Percentiles rank a stretch among this genome's conserved stretches.
These are phyloP conservation scores for Agastache rugosa DNA, from an alignment of 257 asterid genomes.

Conservation along the genomic window DNA sequence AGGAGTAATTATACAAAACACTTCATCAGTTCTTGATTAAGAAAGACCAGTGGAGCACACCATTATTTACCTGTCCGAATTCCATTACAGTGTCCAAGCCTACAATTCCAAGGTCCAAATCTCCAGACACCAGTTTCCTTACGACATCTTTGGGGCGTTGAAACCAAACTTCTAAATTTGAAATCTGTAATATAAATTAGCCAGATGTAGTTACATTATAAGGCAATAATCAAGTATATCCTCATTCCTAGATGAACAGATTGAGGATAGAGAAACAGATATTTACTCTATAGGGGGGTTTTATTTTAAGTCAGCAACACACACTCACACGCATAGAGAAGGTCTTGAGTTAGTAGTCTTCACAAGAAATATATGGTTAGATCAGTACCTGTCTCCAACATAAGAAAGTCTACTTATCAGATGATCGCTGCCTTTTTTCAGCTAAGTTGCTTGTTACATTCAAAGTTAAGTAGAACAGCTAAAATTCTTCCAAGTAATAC, in stretches of 20 bases:
- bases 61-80: slow-evolving; percentile 73
- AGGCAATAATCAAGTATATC: slow-evolving; percentile 20
- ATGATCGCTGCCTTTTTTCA: not conserved
- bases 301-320: slow-evolving; percentile 11
- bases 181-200: slow-evolving; percentile 56
- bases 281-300: not conserved
- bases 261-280: not conserved
- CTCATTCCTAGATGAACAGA: slow-evolving; percentile 7
- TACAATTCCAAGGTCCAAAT: slow-evolving; percentile 96
- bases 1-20: slow-evolving; percentile 22
- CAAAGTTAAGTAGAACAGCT: too few relatives aligned
- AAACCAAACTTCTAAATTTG: slow-evolving; percentile 92
- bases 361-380: slow-evolving; percentile 17
- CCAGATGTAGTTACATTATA: slow-evolving; percentile 22
- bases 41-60: slow-evolving; percentile 18
- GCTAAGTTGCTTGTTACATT: too few relatives aligned
- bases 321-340: not conserved
- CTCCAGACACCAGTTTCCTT: slow-evolving; percentile 91
- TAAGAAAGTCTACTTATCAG: slow-evolving; percentile 11
- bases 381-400: not conserved
- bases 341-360: not conserved
- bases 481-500: too few relatives aligned
- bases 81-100: slow-evolving; percentile 88
- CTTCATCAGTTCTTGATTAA: slow-evolving; percentile 20
- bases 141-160: slow-evolving; percentile 98